Evolutionary conservation across 2,329 filamentous ascomycete species (phyloP).

Genomic region (Corniculantispora saksenae): DNA sequence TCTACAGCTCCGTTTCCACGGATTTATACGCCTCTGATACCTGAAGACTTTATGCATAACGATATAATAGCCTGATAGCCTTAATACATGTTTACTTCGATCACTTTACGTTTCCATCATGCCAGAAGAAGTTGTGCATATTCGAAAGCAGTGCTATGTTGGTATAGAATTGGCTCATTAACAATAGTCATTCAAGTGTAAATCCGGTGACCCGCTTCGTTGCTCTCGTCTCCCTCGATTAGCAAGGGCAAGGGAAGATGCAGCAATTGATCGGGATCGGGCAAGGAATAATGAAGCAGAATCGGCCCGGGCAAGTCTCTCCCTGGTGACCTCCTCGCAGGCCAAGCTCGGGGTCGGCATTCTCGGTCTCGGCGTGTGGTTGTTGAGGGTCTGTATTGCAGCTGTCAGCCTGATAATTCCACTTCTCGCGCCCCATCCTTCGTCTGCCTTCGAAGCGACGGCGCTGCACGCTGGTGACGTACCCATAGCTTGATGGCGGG

Average conservation of each 20-base stretch:
- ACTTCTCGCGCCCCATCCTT: not conserved
- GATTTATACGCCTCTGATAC: conserved; percentile 8
- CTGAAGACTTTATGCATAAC: conserved; percentile 16
- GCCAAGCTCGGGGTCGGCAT: not conserved
- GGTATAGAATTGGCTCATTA: not conserved
- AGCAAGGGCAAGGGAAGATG: conserved; percentile 31
- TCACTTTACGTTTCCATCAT: not conserved
- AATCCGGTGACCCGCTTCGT: too few species aligned
- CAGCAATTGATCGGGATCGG: conserved; percentile 39
- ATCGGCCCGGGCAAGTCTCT: conserved; percentile 35
- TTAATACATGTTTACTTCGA: conserved; percentile 8
- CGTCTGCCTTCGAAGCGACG: not conserved
- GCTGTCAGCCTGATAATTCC: not conserved
- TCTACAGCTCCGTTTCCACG: not conserved
- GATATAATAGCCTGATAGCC: conserved; percentile 10
- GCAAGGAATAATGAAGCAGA: conserved; percentile 41
- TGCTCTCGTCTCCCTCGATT: not conserved
- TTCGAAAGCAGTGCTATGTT: not conserved
- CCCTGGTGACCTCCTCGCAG: conserved; percentile 32
- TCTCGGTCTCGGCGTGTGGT: conserved; percentile 24
- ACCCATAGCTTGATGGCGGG: conserved; percentile 14
- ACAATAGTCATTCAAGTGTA: not conserved
- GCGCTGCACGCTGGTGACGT: not conserved
- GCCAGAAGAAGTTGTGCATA: not conserved
- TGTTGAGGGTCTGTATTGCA: conserved; percentile 21